These are phyloP conservation scores for Discostella stelligeroides DNA, from an alignment of 108 stramenopile species.

Conservation along the genomic window DNA sequence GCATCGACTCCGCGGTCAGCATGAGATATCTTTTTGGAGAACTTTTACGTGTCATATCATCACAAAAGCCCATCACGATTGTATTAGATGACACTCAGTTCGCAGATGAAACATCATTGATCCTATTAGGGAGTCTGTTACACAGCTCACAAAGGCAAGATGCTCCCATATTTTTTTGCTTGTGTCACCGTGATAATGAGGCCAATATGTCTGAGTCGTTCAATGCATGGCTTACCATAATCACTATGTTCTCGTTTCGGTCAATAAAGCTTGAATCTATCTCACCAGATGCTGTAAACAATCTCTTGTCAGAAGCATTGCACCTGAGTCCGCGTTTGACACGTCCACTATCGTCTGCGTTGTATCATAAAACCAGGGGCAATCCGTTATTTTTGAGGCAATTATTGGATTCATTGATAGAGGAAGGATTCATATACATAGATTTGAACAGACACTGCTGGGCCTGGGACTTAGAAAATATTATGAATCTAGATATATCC, in stretches of 20 bases:
- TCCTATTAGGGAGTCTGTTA: slow-evolving; percentile 20
- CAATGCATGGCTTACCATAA: not conserved
- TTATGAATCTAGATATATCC: slow-evolving; percentile 21
- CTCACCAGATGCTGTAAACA: slow-evolving; percentile 19
- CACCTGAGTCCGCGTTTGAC: slow-evolving; percentile 33
- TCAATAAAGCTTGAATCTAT: slow-evolving; percentile 22
- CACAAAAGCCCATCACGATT: slow-evolving; percentile 12
- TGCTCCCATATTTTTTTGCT: slow-evolving; percentile 12
- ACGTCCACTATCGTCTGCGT: slow-evolving; percentile 25
- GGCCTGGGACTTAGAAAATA: slow-evolving; percentile 32
- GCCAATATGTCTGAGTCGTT: not conserved
- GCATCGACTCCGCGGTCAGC: slow-evolving; percentile 15
- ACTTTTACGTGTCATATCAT: slow-evolving; percentile 8
- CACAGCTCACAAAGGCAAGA: slow-evolving; percentile 13
- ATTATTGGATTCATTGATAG: slow-evolving; percentile 17
- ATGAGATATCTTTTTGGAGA: slow-evolving; percentile 17
- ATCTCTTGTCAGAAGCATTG: slow-evolving; percentile 26
- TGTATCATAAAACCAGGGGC: slow-evolving; percentile 18
- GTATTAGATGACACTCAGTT: slow-evolving; percentile 26
- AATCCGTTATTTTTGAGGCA: slow-evolving; percentile 20
- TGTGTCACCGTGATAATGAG: slow-evolving; percentile 37
- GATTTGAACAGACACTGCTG: slow-evolving; percentile 17
- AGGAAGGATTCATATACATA: slow-evolving; percentile 18
- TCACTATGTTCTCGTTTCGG: slow-evolving; percentile 8
- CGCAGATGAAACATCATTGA: slow-evolving; percentile 25